Percentiles rank a stretch among this genome's conserved stretches.
These are phyloP conservation scores for Phyllosticta paracitricarpa DNA, from an alignment of 2,329 filamentous ascomycete species.

Conservation along the genomic window DNA sequence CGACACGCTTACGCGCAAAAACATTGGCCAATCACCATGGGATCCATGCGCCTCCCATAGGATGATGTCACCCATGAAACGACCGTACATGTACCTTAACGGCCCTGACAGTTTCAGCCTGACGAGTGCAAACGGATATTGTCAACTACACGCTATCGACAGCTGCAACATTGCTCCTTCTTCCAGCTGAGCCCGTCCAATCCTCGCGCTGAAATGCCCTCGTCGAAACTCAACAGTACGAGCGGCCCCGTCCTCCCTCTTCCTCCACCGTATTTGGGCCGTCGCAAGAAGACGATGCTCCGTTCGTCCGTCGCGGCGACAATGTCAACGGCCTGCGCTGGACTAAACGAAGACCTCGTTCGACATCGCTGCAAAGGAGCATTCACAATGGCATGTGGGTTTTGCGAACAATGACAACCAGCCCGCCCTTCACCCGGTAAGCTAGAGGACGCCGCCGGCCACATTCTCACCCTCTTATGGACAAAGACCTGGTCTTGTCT, in stretches of 20 bases:
- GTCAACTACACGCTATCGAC: not conserved
- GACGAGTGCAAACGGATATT: not conserved
- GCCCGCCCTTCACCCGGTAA: not conserved
- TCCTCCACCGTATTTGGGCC: conserved; percentile 17
- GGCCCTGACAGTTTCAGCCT: not conserved
- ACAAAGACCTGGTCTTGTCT: not conserved
- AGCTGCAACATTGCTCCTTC: not conserved
- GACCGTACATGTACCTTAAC: not conserved
- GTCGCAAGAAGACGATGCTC: conserved; percentile 26
- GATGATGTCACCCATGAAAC: not conserved
- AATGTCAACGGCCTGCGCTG: conserved; percentile 14
- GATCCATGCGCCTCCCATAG: not conserved
- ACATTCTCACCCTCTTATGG: conserved; percentile 17
- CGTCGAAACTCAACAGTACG: conserved; percentile 24
- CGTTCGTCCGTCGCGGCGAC: conserved; percentile 23
- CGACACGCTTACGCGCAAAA: not conserved
- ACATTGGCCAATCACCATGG: not conserved
- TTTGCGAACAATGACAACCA: conserved; percentile 15
- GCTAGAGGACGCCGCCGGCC: conserved; percentile 18
- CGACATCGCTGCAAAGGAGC: conserved; percentile 13
- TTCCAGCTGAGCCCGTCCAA: not conserved
- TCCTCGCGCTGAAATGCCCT: not conserved
- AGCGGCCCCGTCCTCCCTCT: conserved; percentile 17
- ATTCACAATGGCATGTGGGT: conserved; percentile 25
- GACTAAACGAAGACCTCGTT: not conserved